Evolutionary conservation across 2,329 filamentous ascomycete species (phyloP).

Genomic region (Rhynchosporium secalis): DNA sequence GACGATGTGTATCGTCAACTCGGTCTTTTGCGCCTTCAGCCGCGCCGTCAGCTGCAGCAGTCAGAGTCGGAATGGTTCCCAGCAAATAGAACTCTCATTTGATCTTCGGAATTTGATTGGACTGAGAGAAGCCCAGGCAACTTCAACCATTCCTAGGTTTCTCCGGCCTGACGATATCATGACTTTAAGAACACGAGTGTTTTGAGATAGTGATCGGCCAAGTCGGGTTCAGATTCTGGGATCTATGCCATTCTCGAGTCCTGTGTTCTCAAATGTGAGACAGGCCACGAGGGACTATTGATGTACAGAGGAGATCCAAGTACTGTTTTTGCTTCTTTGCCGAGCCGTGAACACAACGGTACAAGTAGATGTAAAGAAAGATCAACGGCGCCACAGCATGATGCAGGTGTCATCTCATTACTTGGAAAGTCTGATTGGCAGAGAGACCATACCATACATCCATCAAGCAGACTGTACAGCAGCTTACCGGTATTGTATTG

Average conservation of each 20-base stretch:
- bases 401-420: background rate
- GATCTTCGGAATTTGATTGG: background rate
- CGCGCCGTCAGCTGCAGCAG: conserved; percentile 2
- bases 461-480: no score
- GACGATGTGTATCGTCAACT: background rate
- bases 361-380: background rate
- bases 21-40: background rate
- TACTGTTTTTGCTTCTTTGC: background rate
- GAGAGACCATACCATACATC: background rate
- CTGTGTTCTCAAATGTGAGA: background rate
- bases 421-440: background rate
- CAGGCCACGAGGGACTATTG: background rate
- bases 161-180: no score
- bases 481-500: no score
- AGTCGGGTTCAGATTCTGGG: background rate
- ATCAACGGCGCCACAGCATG: background rate
- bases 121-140: background rate
- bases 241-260: background rate
- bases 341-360: conserved; percentile 9
- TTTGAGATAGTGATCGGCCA: no score
- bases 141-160: background rate
- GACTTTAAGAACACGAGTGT: no score
- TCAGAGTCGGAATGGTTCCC: background rate
- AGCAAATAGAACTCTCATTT: background rate
- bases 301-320: no score